phyloP scores from a whole-genome alignment of 257 asterid genomes.

The Jaltomata sinuosa region DNA sequence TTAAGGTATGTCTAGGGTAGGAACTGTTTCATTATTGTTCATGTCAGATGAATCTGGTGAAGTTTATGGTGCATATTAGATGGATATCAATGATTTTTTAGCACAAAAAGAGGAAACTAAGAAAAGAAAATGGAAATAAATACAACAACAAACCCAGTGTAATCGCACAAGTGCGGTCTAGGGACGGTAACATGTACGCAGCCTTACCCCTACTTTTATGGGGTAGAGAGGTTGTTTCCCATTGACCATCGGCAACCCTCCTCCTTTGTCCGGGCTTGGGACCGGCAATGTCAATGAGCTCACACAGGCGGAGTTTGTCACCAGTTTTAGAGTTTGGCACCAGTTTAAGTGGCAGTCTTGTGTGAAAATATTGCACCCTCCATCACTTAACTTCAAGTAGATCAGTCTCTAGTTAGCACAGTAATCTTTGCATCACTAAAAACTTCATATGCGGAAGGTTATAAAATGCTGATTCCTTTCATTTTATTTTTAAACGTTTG shows the following conservation, averaged over 20 bases:
- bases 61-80: background rate
- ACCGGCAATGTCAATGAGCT: no score
- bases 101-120: background rate
- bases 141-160: no score
- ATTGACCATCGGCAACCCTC: no score
- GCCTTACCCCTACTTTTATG: no score
- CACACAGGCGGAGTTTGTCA: no score
- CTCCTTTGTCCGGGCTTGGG: no score
- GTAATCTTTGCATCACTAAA: background rate
- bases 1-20: background rate
- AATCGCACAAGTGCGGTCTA: no score
- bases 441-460: background rate
- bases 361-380: background rate
- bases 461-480: background rate
- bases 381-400: background rate
- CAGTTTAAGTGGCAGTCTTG: background rate
- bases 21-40: background rate
- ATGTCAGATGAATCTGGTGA: background rate
- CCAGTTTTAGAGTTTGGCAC: background rate
- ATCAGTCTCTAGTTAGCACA: background rate
- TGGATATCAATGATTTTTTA: background rate
- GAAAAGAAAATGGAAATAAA: background rate
- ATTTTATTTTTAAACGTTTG: background rate
- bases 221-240: no score
- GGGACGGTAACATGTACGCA: no score